Evolutionary conservation across 2,329 filamentous ascomycete genomes (phyloP).

Genomic region (Alternaria hordeiaustralica): DNA sequence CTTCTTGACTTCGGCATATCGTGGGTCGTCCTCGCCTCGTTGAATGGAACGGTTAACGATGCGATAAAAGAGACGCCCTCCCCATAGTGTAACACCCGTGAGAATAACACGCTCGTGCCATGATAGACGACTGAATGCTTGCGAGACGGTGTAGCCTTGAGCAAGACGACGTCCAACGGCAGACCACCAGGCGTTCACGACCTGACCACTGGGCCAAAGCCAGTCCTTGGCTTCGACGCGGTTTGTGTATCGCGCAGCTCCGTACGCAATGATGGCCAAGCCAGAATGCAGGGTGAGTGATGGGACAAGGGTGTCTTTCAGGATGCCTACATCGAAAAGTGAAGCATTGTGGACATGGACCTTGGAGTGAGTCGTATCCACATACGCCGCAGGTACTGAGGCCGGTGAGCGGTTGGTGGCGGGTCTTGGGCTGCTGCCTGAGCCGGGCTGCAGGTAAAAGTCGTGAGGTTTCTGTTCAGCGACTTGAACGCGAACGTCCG

Average conservation of each 20-base stretch:
- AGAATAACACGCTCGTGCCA: slow-evolving; percentile 64
- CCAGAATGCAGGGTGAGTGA: slow-evolving; percentile 62
- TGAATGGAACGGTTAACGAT: slow-evolving; percentile 57
- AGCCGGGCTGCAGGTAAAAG: slow-evolving; percentile 38
- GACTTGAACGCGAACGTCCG: slow-evolving; percentile 41
- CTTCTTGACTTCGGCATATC: slow-evolving; percentile 62
- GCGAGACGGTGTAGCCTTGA: slow-evolving; percentile 54
- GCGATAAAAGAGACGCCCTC: slow-evolving; percentile 62
- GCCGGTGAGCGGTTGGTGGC: slow-evolving; percentile 1
- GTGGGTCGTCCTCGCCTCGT: slow-evolving; percentile 62
- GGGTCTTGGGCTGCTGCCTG: slow-evolving; percentile 23
- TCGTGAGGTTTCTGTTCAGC: slow-evolving; percentile 41
- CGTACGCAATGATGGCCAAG: slow-evolving; percentile 60
- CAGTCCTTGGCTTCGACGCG: slow-evolving; percentile 67
- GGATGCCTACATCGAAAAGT: slow-evolving; percentile 56
- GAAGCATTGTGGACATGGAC: slow-evolving; percentile 40
- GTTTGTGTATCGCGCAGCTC: slow-evolving; percentile 59
- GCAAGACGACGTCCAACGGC: slow-evolving; percentile 61
- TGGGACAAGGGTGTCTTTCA: slow-evolving; percentile 61
- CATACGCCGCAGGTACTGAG: slow-evolving; percentile 5
- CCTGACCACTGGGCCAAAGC: slow-evolving; percentile 62
- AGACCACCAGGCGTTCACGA: slow-evolving; percentile 67
- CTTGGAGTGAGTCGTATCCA: slow-evolving; percentile 43
- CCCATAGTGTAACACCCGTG: slow-evolving; percentile 64
- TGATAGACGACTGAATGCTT: slow-evolving; percentile 57